These are phyloP conservation scores for Glaciozyma martinii DNA, from an alignment of 768 basidiomycete species.

Conservation along the genomic window DNA sequence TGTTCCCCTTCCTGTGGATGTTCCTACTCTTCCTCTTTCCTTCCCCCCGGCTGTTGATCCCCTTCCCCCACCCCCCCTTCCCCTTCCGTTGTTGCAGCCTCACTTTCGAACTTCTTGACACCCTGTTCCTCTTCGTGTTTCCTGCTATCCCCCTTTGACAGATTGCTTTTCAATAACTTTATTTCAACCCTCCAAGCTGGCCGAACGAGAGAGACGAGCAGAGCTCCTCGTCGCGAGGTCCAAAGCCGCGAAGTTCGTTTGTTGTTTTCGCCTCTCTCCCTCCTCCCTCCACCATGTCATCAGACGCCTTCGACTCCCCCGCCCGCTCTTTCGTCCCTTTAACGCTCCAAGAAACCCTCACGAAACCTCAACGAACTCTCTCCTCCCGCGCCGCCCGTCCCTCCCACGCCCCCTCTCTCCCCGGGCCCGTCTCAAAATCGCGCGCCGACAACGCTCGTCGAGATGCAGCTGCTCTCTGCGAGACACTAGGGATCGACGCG, in stretches of 20 bases:
- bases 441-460: constrained; percentile 8
- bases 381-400: not conserved
- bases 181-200: too few relatives aligned
- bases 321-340: not conserved
- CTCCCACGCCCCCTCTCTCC: not conserved
- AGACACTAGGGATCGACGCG: not conserved
- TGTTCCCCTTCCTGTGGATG: not conserved
- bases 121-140: not conserved
- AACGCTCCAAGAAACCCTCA: not conserved
- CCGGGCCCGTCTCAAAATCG: not conserved
- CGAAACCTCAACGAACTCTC: not conserved
- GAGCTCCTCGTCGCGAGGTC: too few relatives aligned
- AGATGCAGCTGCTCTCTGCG: constrained; percentile 8
- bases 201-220: too few relatives aligned
- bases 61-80: not conserved
- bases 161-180: not conserved
- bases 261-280: not conserved
- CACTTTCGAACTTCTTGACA: not conserved
- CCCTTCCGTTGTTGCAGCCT: not conserved
- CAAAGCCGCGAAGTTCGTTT: too few relatives aligned
- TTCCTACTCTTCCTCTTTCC: not conserved
- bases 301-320: not conserved
- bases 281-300: not conserved
- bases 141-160: not conserved
- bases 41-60: not conserved